A percentile compares a stretch with the other conserved stretches of the same genome.
phyloP scores from a whole-genome alignment of 768 basidiomycete genomes.

The Hebeloma cylindrosporum region DNA sequence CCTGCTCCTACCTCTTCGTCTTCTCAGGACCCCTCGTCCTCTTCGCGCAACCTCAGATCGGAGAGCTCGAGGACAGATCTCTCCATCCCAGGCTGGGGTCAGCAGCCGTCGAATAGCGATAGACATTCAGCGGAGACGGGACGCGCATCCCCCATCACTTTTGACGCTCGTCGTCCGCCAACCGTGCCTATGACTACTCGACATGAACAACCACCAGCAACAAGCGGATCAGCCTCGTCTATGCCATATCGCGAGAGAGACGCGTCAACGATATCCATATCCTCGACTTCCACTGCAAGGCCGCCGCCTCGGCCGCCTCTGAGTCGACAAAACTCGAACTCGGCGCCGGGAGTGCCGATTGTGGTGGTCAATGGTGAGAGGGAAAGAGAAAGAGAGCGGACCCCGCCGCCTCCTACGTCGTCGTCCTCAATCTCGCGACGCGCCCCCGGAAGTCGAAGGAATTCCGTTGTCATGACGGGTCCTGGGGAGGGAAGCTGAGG shows the following conservation, averaged over 20 bases:
- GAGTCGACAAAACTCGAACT: conserved; percentile 11
- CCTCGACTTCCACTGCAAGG: no score
- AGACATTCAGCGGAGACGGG: conserved; percentile 37
- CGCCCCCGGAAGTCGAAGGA: conserved; percentile 33
- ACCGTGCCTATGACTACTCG: conserved; percentile 52
- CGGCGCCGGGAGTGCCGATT: conserved; percentile 14
- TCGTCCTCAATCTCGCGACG: conserved; percentile 9
- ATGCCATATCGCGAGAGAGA: conserved; percentile 31
- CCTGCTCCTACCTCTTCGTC: no score
- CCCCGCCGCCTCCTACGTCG: background rate
- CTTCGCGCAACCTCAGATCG: conserved; percentile 17
- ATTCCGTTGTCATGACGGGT: conserved; percentile 37
- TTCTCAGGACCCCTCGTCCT: conserved; percentile 19
- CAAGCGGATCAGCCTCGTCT: no score
- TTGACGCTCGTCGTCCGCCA: conserved; percentile 50
- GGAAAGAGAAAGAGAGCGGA: conserved; percentile 6
- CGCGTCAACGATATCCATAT: conserved; percentile 16
- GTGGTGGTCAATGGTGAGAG: conserved; percentile 17
- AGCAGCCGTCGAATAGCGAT: conserved; percentile 2
- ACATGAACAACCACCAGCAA: conserved; percentile 50
- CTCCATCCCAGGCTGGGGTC: conserved; percentile 42
- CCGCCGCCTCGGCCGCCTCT: conserved; percentile 8
- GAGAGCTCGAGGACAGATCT: conserved; percentile 32
- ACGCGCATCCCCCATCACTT: conserved; percentile 47
- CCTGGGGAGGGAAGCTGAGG: conserved; percentile 27